Conservation (phyloP, 2,329 filamentous ascomycete genomes). For the Ceratocystis colombiana region DNA sequence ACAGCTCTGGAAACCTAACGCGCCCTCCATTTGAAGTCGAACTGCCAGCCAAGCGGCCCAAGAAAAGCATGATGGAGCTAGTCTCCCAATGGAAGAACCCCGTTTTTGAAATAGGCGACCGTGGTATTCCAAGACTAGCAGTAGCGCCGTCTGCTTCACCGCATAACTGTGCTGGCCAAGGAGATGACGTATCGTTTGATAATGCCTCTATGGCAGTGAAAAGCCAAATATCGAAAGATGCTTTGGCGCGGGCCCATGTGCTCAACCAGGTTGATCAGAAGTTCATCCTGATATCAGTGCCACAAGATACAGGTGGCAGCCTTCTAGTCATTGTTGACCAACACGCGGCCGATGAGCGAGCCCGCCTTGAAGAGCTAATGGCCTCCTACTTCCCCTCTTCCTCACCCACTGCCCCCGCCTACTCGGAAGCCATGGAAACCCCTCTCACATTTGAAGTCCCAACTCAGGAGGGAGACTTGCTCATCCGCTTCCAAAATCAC, state of each 20-base stretch:
- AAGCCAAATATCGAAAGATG: constrained; percentile 50
- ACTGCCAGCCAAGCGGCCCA: constrained; percentile 25
- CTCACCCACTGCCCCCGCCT: constrained; percentile 26
- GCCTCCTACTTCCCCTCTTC: constrained; percentile 38
- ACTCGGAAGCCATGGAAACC: constrained; percentile 38
- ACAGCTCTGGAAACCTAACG: constrained; percentile 23
- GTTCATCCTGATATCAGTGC: constrained; percentile 56
- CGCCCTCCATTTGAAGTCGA: constrained; percentile 25
- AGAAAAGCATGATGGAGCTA: constrained; percentile 50
- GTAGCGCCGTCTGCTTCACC: constrained; percentile 23
- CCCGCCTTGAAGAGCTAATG: constrained; percentile 66
- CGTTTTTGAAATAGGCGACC: constrained; percentile 49
- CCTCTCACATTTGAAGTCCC: constrained; percentile 58
- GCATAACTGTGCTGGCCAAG: constrained; percentile 29
- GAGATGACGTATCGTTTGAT: constrained; percentile 26
- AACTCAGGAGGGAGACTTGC: constrained; percentile 47
- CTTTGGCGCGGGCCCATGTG: constrained; percentile 51
- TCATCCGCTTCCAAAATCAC: constrained; percentile 43
- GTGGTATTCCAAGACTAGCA: constrained; percentile 36
- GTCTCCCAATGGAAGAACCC: constrained; percentile 65
- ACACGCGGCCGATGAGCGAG: constrained; percentile 86
- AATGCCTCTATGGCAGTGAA: constrained; percentile 4
- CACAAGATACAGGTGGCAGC: constrained; percentile 38
- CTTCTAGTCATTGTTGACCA: constrained; percentile 75
- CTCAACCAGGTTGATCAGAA: constrained; percentile 82